A percentile compares a stretch with the other conserved stretches of the same genome.
Evolutionary conservation across 2,329 filamentous ascomycete species (phyloP).

Genomic region (Lasiodiplodia sp.): DNA sequence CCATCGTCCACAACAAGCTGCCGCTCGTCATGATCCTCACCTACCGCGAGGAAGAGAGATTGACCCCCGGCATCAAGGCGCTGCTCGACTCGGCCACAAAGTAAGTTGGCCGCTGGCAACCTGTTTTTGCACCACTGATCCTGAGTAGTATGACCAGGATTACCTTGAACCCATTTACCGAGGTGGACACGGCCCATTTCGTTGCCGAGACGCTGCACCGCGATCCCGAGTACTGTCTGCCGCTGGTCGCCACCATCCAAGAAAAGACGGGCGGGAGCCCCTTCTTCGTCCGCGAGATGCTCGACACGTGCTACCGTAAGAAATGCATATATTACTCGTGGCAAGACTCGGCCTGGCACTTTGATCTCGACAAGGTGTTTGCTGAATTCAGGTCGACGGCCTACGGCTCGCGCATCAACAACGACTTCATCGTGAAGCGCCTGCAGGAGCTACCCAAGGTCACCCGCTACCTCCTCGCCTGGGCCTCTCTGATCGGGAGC

Average conservation of each 20-base stretch:
- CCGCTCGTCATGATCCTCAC: slow-evolving; percentile 85
- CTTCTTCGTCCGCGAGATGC: slow-evolving; percentile 90
- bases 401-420: slow-evolving; percentile 80
- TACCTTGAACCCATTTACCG: slow-evolving; percentile 73
- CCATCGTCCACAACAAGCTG: slow-evolving; percentile 79
- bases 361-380: slow-evolving; percentile 84
- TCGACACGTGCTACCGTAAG: slow-evolving; percentile 84
- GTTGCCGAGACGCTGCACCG: slow-evolving; percentile 83
- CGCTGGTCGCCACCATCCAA: slow-evolving; percentile 83
- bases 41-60: slow-evolving; percentile 50
- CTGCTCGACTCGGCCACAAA: slow-evolving; percentile 46
- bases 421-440: slow-evolving; percentile 80
- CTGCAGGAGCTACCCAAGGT: slow-evolving; percentile 77
- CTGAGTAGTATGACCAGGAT: slow-evolving; percentile 53
- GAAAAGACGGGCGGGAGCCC: slow-evolving; percentile 89
- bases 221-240: slow-evolving; percentile 72
- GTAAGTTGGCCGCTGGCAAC: slow-evolving; percentile 12
- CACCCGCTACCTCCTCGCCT: slow-evolving; percentile 80
- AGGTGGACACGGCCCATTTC: slow-evolving; percentile 82
- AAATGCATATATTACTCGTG: slow-evolving; percentile 93
- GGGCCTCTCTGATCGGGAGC: slow-evolving; percentile 83
- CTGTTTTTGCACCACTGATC: not conserved
- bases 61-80: slow-evolving; percentile 46
- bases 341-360: slow-evolving; percentile 81
- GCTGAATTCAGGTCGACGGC: slow-evolving; percentile 81